Evolutionary conservation across 805 yeast genomes (phyloP).

Genomic region (Nakazawaea laoshanensis): DNA sequence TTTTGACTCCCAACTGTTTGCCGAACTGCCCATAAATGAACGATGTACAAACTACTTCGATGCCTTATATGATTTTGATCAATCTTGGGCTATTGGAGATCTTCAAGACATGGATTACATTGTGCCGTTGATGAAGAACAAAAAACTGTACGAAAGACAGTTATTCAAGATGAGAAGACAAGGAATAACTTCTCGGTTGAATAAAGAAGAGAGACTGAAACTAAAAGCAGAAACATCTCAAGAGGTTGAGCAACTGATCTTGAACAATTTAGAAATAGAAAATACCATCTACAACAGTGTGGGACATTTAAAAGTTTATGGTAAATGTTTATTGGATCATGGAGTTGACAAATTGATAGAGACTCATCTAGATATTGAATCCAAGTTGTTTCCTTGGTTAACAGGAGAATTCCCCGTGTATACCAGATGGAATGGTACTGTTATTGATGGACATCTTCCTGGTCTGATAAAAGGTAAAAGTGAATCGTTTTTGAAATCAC

Average conservation of each 20-base stretch:
- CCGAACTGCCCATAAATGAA: slow-evolving; percentile 19
- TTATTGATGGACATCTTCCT: slow-evolving; percentile 1
- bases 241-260: slow-evolving; percentile 13
- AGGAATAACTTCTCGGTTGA: not conserved
- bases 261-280: slow-evolving; percentile 15
- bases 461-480: slow-evolving; percentile 1
- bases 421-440: slow-evolving; percentile 7
- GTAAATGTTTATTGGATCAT: slow-evolving; percentile 20
- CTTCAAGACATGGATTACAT: slow-evolving; percentile 3
- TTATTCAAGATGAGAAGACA: not conserved
- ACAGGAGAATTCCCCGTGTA: slow-evolving; percentile 9
- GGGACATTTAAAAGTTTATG: slow-evolving; percentile 21
- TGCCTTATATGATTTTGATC: slow-evolving; percentile 26
- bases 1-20: slow-evolving; percentile 13
- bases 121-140: slow-evolving; percentile 2
- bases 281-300: slow-evolving; percentile 24
- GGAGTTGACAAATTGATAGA: slow-evolving; percentile 11
- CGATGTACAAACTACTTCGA: slow-evolving; percentile 39
- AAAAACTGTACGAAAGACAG: slow-evolving; percentile 3
- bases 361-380: slow-evolving; percentile 7
- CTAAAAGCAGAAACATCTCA: not conserved
- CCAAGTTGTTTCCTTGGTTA: slow-evolving; percentile 23
- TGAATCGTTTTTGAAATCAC: slow-evolving; percentile 19
- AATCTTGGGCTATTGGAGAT: slow-evolving; percentile 29
- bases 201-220: slow-evolving; percentile 1